Evolutionary conservation across 805 yeast genomes (phyloP), one percentile per base, ranked within the genome.

Genomic region (Ascoidea tarda): DNA sequence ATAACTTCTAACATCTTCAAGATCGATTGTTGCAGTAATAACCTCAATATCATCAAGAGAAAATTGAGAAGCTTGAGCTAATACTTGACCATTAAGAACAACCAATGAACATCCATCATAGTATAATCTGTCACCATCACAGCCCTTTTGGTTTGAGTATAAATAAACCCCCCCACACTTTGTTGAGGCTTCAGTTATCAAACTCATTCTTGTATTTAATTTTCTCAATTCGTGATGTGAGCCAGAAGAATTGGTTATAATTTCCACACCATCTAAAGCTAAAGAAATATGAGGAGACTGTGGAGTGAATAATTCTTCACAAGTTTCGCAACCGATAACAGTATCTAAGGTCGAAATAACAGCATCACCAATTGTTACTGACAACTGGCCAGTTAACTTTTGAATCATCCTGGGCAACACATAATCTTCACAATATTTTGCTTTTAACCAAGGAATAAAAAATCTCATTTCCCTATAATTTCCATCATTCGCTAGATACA

Each of bases 81-180:
- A 83, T 57, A 95, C 82, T 56, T 81, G 70, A 44, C 99, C 99
- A 64, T 95, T 93, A 49, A 90, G 87, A 5, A 89, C 88, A 63
- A 95, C 93, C 61, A 88, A 71, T 0, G 99, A 96, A 71, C 96
- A 87, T 0, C 99, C 99, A 66, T 93, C 99, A 63, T 93, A 93
- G 67, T 93, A 93, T 48, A 93, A 69, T 54, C 99, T 75, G 64
- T 95, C 99, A 59, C 99, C 99, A 65, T 93, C 99, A 66, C 99
- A 93, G 2, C 99, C 99, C 58, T 85, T 82, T 69, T 95, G 99
- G 68, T 93, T 93, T 16, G 98, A 78, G 61, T 93, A 93, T 50
- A 93, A 70, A 61, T 93, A 93, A 32, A 93, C 79, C 44, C 99
- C 99, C 51, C 99, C 99, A 64, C 97, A 90, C 67, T 93, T 89